phyloP scores from a whole-genome alignment of 768 basidiomycete species.

The Russula brevipes region DNA sequence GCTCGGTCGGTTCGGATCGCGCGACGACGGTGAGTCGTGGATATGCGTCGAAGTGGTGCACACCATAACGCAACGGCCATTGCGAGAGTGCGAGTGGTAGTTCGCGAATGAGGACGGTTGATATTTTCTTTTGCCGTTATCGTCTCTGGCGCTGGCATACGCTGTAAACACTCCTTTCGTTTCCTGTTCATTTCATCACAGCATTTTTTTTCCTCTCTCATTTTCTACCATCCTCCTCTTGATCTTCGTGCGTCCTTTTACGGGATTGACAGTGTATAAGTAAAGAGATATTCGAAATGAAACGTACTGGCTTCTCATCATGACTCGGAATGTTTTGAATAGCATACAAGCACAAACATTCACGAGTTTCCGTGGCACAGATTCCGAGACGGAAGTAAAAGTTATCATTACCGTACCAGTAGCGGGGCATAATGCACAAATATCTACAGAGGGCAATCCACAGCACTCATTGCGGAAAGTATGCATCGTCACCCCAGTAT shows the following conservation, averaged over 20 bases:
- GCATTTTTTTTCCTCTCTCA: not conserved
- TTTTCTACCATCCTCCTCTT: not conserved
- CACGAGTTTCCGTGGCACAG: not conserved
- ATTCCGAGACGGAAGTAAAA: not conserved
- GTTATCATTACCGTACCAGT: not conserved
- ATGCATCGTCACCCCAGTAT: conserved; percentile 46
- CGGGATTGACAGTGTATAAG: conserved; percentile 8
- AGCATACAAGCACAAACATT: too few species aligned
- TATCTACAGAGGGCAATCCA: not conserved
- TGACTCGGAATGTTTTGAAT: not conserved
- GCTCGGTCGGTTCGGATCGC: conserved; percentile 18
- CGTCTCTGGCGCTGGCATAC: conserved; percentile 9
- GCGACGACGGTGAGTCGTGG: conserved; percentile 29
- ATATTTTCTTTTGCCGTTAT: not conserved
- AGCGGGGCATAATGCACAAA: conserved; percentile 1
- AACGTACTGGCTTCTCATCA: not conserved
- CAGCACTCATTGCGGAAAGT: conserved; percentile 32
- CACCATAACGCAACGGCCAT: conserved; percentile 29
- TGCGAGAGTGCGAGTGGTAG: conserved; percentile 22
- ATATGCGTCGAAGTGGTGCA: conserved; percentile 32
- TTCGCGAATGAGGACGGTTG: not conserved
- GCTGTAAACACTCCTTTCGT: conserved; percentile 8
- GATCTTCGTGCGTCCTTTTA: not conserved
- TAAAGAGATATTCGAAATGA: conserved; percentile 10
- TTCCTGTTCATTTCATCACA: not conserved